Conservation (phyloP, 2,329 filamentous ascomycete species). For the Alternaria novae-zelandiae region DNA sequence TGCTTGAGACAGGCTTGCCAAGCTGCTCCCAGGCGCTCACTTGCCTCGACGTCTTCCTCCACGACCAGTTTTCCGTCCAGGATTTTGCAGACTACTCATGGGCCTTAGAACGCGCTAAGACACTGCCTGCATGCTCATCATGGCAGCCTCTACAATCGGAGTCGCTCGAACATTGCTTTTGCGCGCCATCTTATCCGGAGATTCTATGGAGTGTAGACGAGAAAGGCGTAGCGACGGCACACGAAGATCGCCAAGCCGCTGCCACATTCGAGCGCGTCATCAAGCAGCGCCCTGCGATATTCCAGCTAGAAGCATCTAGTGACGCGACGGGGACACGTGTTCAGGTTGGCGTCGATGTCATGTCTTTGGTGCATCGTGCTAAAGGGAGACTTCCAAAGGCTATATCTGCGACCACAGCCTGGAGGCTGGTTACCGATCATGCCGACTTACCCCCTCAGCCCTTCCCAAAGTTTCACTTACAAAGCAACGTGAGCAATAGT, state of each 20-base stretch:
- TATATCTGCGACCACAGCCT: too few relatives aligned
- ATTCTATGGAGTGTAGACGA: conserved; percentile 36
- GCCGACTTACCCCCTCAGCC: too few relatives aligned
- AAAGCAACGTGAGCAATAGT: too few relatives aligned
- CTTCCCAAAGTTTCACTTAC: too few relatives aligned
- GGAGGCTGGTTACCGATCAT: too few relatives aligned
- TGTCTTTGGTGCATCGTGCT: conserved; percentile 54
- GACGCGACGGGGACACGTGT: conserved; percentile 44
- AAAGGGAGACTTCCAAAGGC: conserved; percentile 22
- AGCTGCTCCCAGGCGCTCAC: conserved; percentile 27
- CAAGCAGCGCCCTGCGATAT: conserved; percentile 53
- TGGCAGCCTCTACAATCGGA: conserved; percentile 25
- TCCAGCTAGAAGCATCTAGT: conserved; percentile 18
- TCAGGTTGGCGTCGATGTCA: conserved; percentile 50
- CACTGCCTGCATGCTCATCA: conserved; percentile 18
- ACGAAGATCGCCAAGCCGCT: conserved; percentile 54
- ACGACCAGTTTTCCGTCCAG: conserved; percentile 1
- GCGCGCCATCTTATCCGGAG: conserved; percentile 31
- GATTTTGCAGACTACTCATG: conserved; percentile 27
- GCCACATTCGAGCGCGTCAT: conserved; percentile 58
- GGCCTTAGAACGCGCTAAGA: conserved; percentile 25
- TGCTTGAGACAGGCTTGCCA: background rate
- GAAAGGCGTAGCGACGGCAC: conserved; percentile 20
- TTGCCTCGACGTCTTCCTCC: conserved; percentile 27
- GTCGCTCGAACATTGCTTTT: conserved; percentile 18